Conservation (phyloP, 805 yeast species). For the Candida succiphila region DNA sequence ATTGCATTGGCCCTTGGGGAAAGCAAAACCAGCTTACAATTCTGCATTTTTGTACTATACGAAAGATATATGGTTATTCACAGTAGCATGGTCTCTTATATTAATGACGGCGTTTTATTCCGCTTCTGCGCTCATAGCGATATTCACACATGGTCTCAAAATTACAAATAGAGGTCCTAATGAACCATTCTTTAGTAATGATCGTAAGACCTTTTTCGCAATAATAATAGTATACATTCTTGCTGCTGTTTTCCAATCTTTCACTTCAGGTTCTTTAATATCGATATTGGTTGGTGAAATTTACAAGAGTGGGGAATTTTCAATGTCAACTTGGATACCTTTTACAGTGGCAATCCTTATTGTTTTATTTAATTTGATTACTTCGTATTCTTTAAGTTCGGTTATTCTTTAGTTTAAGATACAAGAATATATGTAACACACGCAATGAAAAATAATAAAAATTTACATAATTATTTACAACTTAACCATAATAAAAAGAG, state of each 20-base stretch:
- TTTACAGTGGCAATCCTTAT: constrained; percentile 68
- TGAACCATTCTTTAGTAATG: not conserved
- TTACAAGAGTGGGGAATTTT: constrained; percentile 69
- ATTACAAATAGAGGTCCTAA: not conserved
- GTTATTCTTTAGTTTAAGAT: constrained; percentile 18
- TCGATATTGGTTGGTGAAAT: constrained; percentile 70
- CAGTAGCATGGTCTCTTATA: constrained; percentile 73
- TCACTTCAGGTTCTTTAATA: constrained; percentile 63
- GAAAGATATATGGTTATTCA: constrained; percentile 72
- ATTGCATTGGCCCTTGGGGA: constrained; percentile 55
- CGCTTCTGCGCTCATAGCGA: constrained; percentile 56
- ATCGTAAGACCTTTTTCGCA: constrained; percentile 12
- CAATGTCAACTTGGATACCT: constrained; percentile 96
- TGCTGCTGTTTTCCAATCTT: constrained; percentile 54
- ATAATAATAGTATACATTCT: constrained; percentile 37
- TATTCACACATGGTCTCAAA: constrained; percentile 26
- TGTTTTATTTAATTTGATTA: constrained; percentile 54
- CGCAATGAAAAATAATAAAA: constrained; percentile 1
- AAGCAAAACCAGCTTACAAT: constrained; percentile 22
- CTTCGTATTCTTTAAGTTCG: constrained; percentile 53
- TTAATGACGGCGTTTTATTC: constrained; percentile 53
- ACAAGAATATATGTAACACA: not conserved
- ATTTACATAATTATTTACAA: not conserved
- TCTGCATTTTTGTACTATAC: constrained; percentile 57
- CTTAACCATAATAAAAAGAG: too few relatives aligned